phyloP scores from a whole-genome alignment of 768 basidiomycete species.

The Lactarius sanguifluus region DNA sequence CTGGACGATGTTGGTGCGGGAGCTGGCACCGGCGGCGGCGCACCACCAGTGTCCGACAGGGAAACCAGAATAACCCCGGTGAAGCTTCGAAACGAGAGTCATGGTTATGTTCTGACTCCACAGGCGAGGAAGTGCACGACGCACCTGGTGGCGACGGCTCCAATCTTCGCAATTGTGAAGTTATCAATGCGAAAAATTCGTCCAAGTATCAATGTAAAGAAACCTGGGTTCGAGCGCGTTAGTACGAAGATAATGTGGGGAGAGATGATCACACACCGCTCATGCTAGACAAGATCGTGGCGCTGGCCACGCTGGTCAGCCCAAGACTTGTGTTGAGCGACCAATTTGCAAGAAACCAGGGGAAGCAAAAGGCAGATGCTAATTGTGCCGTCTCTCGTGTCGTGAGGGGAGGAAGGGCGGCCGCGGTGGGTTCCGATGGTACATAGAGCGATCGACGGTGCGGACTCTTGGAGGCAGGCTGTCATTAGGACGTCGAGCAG shows the following conservation, averaged over 20 bases:
- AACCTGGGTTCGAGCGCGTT: slow-evolving; percentile 50
- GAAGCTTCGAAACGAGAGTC: slow-evolving; percentile 49
- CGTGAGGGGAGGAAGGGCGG: slow-evolving; percentile 48
- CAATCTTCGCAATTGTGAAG: slow-evolving; percentile 67
- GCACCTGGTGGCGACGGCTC: slow-evolving; percentile 79
- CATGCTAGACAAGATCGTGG: slow-evolving; percentile 85
- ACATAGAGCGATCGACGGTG: slow-evolving; percentile 10
- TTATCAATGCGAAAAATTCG: slow-evolving; percentile 78
- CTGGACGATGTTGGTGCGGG: slow-evolving; percentile 17
- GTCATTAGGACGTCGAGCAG: background rate
- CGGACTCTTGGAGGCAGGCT: slow-evolving; percentile 8
- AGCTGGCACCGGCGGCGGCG: slow-evolving; percentile 20
- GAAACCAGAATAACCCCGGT: slow-evolving; percentile 87
- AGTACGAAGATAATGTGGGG: slow-evolving; percentile 2
- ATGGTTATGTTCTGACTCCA: slow-evolving; percentile 1
- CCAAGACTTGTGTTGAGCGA: slow-evolving; percentile 77
- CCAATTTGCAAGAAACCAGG: slow-evolving; percentile 98
- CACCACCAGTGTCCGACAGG: slow-evolving; percentile 64
- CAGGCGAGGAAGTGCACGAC: slow-evolving; percentile 22
- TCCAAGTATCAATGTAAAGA: slow-evolving; percentile 89
- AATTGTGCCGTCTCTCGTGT: slow-evolving; percentile 71
- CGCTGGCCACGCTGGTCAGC: slow-evolving; percentile 92
- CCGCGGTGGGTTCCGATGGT: slow-evolving; percentile 12
- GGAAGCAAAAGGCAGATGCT: slow-evolving; percentile 75
- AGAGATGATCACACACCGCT: slow-evolving; percentile 59